Percentiles rank a stretch among this genome's conserved stretches.
These are phyloP conservation scores for Colletotrichum musae DNA, from an alignment of 2,329 filamentous ascomycete genomes.

Conservation along the genomic window DNA sequence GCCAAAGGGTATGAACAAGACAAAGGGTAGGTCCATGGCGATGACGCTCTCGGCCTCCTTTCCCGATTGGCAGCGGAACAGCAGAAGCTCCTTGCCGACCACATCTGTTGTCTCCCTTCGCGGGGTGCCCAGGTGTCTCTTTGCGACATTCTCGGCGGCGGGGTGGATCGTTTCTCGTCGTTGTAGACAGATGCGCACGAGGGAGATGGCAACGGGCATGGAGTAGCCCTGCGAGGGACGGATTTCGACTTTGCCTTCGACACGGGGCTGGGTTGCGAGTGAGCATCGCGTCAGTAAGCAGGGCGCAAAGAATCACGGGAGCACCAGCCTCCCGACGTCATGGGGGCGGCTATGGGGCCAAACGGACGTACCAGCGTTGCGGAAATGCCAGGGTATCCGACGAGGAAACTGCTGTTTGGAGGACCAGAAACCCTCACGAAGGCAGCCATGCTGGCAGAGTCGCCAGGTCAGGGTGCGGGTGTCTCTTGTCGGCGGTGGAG, in stretches of 20 bases:
- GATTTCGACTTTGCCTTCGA: constrained; percentile 98
- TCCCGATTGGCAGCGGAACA: constrained; percentile 88
- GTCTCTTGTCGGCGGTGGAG: constrained; percentile 30
- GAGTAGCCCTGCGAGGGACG: constrained; percentile 87
- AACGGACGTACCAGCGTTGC: constrained; percentile 86
- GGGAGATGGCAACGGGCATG: constrained; percentile 89
- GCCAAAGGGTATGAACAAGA: constrained; percentile 96
- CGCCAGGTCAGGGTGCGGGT: constrained; percentile 18
- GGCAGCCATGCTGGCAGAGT: constrained; percentile 69
- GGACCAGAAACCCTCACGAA: constrained; percentile 97
- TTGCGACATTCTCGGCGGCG: constrained; percentile 92
- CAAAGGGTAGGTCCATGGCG: constrained; percentile 96
- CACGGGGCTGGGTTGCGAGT: constrained; percentile 78
- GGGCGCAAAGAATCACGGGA: constrained; percentile 35
- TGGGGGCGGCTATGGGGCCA: constrained; percentile 2
- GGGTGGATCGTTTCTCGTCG: constrained; percentile 97
- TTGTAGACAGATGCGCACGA: constrained; percentile 94
- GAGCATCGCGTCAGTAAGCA: constrained; percentile 17
- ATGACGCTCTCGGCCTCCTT: constrained; percentile 91
- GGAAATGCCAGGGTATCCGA: constrained; percentile 97
- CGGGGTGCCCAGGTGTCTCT: constrained; percentile 90
- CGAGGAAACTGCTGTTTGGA: constrained; percentile 95
- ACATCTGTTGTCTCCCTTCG: constrained; percentile 92
- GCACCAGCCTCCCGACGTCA: constrained; percentile 39
- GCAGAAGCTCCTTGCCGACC: constrained; percentile 93